phyloP scores from a whole-genome alignment of 2,329 filamentous ascomycete genomes.

The Fusarium guadeloupense region DNA sequence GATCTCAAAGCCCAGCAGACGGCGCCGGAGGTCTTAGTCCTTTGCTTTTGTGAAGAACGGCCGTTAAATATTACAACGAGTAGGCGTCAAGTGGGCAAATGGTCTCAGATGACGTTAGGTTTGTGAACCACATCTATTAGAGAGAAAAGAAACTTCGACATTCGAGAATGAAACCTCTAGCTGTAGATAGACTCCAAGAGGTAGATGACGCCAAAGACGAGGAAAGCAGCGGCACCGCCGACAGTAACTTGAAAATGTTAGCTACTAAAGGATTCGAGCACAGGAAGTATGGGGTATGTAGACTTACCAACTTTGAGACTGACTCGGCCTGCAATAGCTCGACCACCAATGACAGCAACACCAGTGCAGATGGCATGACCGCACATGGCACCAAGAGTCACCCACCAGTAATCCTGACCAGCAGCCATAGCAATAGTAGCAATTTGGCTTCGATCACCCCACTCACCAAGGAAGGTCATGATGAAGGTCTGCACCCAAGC shows the following conservation, averaged over 20 bases:
- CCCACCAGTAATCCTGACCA: slow-evolving; percentile 99
- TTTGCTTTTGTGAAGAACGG: slow-evolving; percentile 8
- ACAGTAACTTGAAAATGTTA: slow-evolving; percentile 75
- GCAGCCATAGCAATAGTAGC: slow-evolving; percentile 99
- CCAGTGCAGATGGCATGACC: slow-evolving; percentile 93
- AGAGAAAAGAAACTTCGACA: slow-evolving; percentile 12
- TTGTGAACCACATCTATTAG: slow-evolving; percentile 19
- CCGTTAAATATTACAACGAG: slow-evolving; percentile 39
- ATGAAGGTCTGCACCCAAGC: slow-evolving; percentile 99
- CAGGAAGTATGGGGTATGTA: background rate
- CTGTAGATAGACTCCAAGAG: slow-evolving; percentile 78
- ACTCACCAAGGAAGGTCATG: slow-evolving; percentile 98
- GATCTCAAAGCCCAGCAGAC: slow-evolving; percentile 2
- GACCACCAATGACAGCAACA: slow-evolving; percentile 88
- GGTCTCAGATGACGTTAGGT: slow-evolving; percentile 14
- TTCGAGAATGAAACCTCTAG: slow-evolving; percentile 42
- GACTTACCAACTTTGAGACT: slow-evolving; percentile 94
- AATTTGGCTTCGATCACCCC: slow-evolving; percentile 97
- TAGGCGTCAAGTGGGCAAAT: slow-evolving; percentile 30
- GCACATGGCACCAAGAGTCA: slow-evolving; percentile 85
- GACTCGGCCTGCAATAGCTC: slow-evolving; percentile 91
- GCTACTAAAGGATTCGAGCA: slow-evolving; percentile 11
- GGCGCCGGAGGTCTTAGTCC: slow-evolving; percentile 4
- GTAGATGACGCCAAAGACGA: slow-evolving; percentile 93
- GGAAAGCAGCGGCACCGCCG: slow-evolving; percentile 88